Base-by-base conservation (phyloP, 2,329 filamentous ascomycete species). In the Fusarium lateritium region DNA sequence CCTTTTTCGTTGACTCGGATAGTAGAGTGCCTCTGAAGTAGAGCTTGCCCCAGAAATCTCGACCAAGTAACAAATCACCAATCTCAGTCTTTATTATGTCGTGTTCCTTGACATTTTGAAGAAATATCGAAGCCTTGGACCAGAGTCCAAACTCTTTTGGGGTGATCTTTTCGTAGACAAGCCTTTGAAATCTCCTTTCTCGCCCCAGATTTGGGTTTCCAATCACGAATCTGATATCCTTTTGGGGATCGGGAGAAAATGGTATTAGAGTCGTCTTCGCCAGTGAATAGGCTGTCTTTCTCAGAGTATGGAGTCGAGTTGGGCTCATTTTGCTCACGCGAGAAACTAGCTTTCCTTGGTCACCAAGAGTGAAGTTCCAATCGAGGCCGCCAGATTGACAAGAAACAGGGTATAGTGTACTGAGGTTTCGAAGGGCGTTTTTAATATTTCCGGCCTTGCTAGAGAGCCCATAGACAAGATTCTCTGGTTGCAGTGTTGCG, bases 341-440 rank as follows among this genome's bases (percentile, higher is more conserved):
- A 5, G 67, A 60, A 13, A 73, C 61, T 3, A 78, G 70, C 21
- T 65, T 63, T 1, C 70, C 64, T 1, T 56, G n/a, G 7, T 39
- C 73, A n/a, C 67, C 73, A 46, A 77, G 76, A 44, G 76, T 71
- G 62, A 79, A 79, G 13, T n/a, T 69, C 75, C 75, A 78, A 2
- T 54, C 65, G 54, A 75, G 75, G 6, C 69, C 65, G 2, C 76
- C 74, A 0, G 75, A 69, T 14, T 49, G 39, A 53, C 74, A 79
- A 4, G 62, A 56, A 6, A 79, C 58, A 13, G 34, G 44, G 47
- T 78, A 76, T 34, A 78, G 77, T 38, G 73, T 68, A 5, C 36
- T 54, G 2, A 31, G 28, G 28, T 10, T 31, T 13, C 28, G 28
- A 11, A 31, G 77, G 13, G 75, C 75, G 47, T 76, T 73, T 7